Evolutionary conservation across 1,284 basidiomycete species (phyloP).

Genomic region (Phellopilus nigrolimitatus): DNA sequence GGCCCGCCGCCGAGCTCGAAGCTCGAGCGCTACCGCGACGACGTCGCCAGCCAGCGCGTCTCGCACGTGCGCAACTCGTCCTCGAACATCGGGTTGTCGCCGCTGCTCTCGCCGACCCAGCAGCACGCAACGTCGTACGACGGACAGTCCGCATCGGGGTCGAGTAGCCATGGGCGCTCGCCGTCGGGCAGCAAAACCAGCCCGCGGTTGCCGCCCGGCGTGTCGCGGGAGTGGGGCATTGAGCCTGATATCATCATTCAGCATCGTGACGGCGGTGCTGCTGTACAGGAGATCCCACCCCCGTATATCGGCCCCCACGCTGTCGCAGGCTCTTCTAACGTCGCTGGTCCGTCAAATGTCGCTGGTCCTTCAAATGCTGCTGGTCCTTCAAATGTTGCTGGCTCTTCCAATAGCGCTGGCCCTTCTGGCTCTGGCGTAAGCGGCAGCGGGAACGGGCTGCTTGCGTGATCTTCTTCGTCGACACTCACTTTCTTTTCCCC

Average conservation of each 20-base stretch:
- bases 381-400: too few species aligned
- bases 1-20: conserved; percentile 6
- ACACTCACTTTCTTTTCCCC: too few species aligned
- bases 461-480: too few species aligned
- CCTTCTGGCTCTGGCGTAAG: too few species aligned
- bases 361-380: conserved; percentile 1
- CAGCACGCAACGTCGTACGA: conserved; percentile 2
- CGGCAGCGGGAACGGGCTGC: too few species aligned
- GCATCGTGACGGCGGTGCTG: conserved; percentile 31
- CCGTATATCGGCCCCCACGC: conserved; percentile 29
- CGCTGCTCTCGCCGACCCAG: background rate
- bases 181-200: background rate
- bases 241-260: conserved; percentile 32
- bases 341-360: background rate
- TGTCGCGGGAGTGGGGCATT: conserved; percentile 9
- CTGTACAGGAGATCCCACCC: conserved; percentile 31
- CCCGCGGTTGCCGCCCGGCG: conserved; percentile 3
- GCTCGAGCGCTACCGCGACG: conserved; percentile 14
- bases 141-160: conserved; percentile 1
- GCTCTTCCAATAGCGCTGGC: too few species aligned
- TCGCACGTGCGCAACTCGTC: background rate
- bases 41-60: background rate
- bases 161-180: background rate
- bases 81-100: background rate
- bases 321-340: conserved; percentile 21